Evolutionary conservation across 495 filamentous ascomycete species (phyloP).

Genomic region (Penicillium angulare): DNA sequence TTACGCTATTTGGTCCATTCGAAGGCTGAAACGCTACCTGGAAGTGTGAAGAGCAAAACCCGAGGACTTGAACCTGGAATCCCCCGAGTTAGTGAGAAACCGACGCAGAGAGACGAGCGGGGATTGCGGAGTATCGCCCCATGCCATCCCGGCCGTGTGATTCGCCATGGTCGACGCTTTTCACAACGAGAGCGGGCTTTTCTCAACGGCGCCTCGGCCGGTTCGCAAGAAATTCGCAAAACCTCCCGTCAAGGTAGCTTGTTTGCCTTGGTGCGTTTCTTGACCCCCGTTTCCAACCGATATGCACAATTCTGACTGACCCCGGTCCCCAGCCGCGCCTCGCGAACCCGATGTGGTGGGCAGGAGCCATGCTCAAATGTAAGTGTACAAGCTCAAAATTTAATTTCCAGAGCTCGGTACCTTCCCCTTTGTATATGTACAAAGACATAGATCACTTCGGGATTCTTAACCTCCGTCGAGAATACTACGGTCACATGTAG

Average conservation of each 20-base stretch:
- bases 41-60: conserved; percentile 1
- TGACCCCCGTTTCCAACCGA: neutral
- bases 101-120: conserved; percentile 6
- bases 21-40: neutral
- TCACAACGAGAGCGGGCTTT: conserved; percentile 14
- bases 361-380: conserved; percentile 57
- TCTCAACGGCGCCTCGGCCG: conserved; percentile 20
- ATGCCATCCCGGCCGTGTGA: conserved; percentile 16
- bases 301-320: neutral
- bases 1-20: neutral
- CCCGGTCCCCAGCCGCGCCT: conserved; percentile 47
- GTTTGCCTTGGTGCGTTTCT: conserved; percentile 56
- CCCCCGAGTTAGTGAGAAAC: neutral
- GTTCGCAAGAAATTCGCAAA: conserved; percentile 50
- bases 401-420: neutral
- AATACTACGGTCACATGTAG: no score
- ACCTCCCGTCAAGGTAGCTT: conserved; percentile 64
- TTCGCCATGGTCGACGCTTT: conserved; percentile 31
- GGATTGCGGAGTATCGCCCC: conserved; percentile 14
- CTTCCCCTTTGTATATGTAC: neutral
- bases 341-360: conserved; percentile 58
- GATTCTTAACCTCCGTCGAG: no score
- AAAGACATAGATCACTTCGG: no score
- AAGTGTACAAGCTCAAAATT: conserved; percentile 21
- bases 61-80: neutral